Base-by-base conservation (phyloP, 75 land plant species). In the Gnetum montanum region DNA sequence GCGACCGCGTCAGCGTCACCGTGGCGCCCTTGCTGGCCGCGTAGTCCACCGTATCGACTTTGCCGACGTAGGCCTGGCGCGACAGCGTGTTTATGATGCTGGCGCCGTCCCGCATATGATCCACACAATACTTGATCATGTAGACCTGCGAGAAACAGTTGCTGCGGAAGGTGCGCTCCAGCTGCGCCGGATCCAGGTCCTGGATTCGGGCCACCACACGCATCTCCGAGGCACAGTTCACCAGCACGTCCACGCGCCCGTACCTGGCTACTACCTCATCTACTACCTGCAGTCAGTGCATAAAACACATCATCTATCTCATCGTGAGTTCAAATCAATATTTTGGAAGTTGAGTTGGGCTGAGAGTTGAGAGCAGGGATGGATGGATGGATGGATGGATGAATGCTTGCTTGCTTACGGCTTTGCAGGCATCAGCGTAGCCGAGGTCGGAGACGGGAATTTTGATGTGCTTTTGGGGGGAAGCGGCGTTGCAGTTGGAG, bases 181-280 rank as follows among this genome's bases (percentile, higher is more conserved):
- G 40, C 64, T 80, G 73, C 38, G 70, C 62, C 8, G 77, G 78
- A 20, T 25, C 41, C 48, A 88, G 67, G 31, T 88, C 83, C 45
- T 83, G 81, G 15, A 92, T 58, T 1, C 59, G 54, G 51, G 43
- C 22, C 0, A 64, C 61, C 22, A 34, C 43, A 51, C 79, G 63
- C 65, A 87, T 92, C 74, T 82, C 91, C 4, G 83, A 90, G 1
- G 81, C 81, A 53, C 82, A 82, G 68, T 90, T 90, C 25, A 90
- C 86, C 41, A 90, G 68, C 25, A 92, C 76, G 44, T 92, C 94
- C 26, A 92, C 76, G 4, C 74, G 29, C 2, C 89, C 97, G 58
- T 48, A 92, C 19, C 69, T 68, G 8, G 49, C 47, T 23, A 74
- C 81, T 25, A 88, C 90, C 55, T 74, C 66, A 11, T 84, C 84